Conservation (phyloP, 768 basidiomycete species). For the Termitomyces bulborhizus region DNA sequence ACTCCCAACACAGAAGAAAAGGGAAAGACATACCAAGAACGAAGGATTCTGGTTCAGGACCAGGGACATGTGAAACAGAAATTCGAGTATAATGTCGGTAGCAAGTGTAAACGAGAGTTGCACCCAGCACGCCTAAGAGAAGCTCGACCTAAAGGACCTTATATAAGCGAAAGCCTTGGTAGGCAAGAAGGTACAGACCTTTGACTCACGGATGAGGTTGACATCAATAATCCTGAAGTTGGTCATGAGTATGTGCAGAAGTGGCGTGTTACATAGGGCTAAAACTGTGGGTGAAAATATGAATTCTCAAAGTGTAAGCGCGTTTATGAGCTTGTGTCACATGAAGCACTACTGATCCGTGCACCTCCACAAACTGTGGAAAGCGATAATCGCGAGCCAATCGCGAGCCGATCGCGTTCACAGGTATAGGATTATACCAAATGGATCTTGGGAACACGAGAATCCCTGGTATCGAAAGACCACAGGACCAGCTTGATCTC, state of each 20-base stretch:
- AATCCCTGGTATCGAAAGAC: too few species aligned
- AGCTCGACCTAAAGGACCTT: constrained; percentile 3
- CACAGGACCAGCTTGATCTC: too few species aligned
- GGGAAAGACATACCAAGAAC: constrained; percentile 29
- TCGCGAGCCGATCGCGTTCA: neutral
- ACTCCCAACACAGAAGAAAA: neutral
- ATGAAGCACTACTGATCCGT: too few species aligned
- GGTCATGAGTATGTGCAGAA: neutral
- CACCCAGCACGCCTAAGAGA: constrained; percentile 7
- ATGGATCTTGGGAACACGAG: neutral
- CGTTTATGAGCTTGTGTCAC: too few species aligned
- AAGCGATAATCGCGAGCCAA: too few species aligned
- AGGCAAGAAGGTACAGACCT: neutral
- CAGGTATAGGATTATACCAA: neutral
- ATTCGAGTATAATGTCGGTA: constrained; percentile 32
- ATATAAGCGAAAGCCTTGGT: neutral
- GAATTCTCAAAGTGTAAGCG: too few species aligned
- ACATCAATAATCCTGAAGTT: neutral
- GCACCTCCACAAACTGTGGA: too few species aligned
- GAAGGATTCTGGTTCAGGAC: constrained; percentile 44
- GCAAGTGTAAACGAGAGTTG: constrained; percentile 18
- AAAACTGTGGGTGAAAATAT: too few species aligned
- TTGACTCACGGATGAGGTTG: neutral
- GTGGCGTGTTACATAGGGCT: neutral
- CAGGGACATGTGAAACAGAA: constrained; percentile 39